phyloP scores from a whole-genome alignment of 768 basidiomycete genomes.

The Xerocomellus dryophilus region DNA sequence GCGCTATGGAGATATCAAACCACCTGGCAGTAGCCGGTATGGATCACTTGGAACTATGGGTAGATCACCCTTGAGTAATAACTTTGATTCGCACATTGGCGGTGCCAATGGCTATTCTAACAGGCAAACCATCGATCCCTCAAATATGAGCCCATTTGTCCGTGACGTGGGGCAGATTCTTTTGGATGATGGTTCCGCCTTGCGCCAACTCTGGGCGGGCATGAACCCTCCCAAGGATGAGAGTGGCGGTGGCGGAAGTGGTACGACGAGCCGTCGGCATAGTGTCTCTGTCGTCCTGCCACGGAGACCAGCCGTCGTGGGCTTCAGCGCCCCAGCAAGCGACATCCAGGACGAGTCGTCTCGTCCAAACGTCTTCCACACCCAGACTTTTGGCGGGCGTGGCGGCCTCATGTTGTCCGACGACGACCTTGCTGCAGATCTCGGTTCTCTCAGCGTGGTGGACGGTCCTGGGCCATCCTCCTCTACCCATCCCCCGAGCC shows the following conservation, averaged over 20 bases:
- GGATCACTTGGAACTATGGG: slow-evolving; percentile 56
- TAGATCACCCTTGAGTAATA: slow-evolving; percentile 53
- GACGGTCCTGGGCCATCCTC: slow-evolving; percentile 37
- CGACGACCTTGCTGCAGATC: slow-evolving; percentile 74
- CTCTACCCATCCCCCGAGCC: slow-evolving; percentile 54
- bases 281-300: slow-evolving; percentile 84
- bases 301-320: slow-evolving; percentile 55
- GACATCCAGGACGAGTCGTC: slow-evolving; percentile 43
- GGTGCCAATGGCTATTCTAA: slow-evolving; percentile 46
- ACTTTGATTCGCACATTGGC: slow-evolving; percentile 46
- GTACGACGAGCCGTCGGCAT: slow-evolving; percentile 78
- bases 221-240: slow-evolving; percentile 62
- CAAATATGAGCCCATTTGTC: slow-evolving; percentile 85
- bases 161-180: slow-evolving; percentile 78
- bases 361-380: slow-evolving; percentile 33
- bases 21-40: slow-evolving; percentile 61
- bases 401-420: slow-evolving; percentile 70
- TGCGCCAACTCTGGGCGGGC: slow-evolving; percentile 75
- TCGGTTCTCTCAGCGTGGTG: slow-evolving; percentile 57
- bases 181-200: slow-evolving; percentile 66
- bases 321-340: slow-evolving; percentile 44
- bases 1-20: slow-evolving; percentile 62
- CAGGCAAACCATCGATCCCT: slow-evolving; percentile 49
- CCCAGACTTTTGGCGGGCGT: slow-evolving; percentile 41
- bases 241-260: slow-evolving; percentile 64